Percentiles rank a stretch among this genome's conserved stretches.
Conservation (phyloP, 208 protist species). For the Acanthamoeba royreba region DNA sequence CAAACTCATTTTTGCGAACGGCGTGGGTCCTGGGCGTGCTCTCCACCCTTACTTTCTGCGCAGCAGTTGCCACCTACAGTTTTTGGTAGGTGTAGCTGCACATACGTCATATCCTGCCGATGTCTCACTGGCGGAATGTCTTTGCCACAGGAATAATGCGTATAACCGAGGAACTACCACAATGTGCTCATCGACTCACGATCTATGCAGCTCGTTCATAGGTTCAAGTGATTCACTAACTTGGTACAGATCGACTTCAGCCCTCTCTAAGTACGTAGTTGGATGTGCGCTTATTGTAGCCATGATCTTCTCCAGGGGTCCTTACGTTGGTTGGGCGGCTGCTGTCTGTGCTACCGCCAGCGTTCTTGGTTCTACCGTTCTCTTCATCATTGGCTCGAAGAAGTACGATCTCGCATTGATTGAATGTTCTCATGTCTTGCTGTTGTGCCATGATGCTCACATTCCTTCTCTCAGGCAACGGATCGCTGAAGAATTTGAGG, state of each 20-base stretch:
- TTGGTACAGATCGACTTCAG: neutral
- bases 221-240: neutral
- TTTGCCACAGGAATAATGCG: neutral
- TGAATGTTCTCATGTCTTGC: no score
- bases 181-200: neutral
- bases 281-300: no score
- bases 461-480: neutral
- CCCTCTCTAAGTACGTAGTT: no score
- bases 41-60: neutral
- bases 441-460: no score
- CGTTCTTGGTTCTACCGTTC: neutral
- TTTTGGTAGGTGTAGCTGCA: neutral
- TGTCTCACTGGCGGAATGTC: neutral
- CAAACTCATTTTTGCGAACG: neutral
- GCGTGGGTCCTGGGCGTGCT: neutral
- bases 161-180: neutral
- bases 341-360: neutral
- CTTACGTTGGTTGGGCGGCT: neutral
- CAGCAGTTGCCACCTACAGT: neutral
- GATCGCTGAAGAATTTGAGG: neutral
- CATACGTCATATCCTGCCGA: neutral
- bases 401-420: neutral
- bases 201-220: neutral
- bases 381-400: neutral
- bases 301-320: neutral